Evolutionary conservation across 2,329 filamentous ascomycete genomes (phyloP).

Genomic region (Aspergillus clavatus): DNA sequence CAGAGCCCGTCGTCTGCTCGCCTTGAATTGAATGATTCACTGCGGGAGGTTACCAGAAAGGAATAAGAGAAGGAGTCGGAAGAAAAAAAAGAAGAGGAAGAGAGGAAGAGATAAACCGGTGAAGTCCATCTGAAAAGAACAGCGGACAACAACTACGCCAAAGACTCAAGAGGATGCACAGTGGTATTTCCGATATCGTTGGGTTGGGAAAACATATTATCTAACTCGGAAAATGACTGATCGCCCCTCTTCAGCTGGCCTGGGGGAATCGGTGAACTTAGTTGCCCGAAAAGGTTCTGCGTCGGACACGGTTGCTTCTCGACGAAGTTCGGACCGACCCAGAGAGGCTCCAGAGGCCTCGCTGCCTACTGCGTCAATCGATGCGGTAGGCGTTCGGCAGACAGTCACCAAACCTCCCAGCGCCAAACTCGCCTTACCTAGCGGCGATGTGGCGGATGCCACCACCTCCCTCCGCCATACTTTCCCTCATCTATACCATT

Average conservation of each 20-base stretch:
- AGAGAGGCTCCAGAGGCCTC: slow-evolving; percentile 20
- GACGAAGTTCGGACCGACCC: slow-evolving; percentile 16
- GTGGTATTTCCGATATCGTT: slow-evolving; percentile 21
- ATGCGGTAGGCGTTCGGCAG: slow-evolving; percentile 18
- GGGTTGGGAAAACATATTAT: slow-evolving; percentile 14
- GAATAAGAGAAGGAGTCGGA: slow-evolving; percentile 6
- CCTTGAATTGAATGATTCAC: slow-evolving; percentile 15
- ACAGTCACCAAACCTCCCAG: slow-evolving; percentile 21
- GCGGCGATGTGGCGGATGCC: slow-evolving; percentile 24
- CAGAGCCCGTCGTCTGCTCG: slow-evolving; percentile 23
- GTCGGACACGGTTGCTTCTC: slow-evolving; percentile 15
- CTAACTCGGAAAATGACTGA: slow-evolving; percentile 33
- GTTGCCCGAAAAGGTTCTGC: slow-evolving; percentile 22
- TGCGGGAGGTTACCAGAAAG: slow-evolving; percentile 1
- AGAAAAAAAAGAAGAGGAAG: slow-evolving; percentile 3
- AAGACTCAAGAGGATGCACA: slow-evolving; percentile 26
- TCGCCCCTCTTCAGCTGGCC: slow-evolving; percentile 25
- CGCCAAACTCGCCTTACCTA: slow-evolving; percentile 23
- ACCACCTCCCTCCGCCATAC: slow-evolving; percentile 30
- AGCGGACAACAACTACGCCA: neutral
- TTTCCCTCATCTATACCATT: slow-evolving; percentile 32
- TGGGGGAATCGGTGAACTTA: slow-evolving; percentile 26
- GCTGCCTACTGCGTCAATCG: slow-evolving; percentile 16
- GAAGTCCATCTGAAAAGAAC: neutral
- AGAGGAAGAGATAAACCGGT: neutral